Evolutionary conservation across 208 protist genomes (phyloP), one percentile per base, ranked within the genome.

Genomic region (Tritrichomonas musculus): DNA sequence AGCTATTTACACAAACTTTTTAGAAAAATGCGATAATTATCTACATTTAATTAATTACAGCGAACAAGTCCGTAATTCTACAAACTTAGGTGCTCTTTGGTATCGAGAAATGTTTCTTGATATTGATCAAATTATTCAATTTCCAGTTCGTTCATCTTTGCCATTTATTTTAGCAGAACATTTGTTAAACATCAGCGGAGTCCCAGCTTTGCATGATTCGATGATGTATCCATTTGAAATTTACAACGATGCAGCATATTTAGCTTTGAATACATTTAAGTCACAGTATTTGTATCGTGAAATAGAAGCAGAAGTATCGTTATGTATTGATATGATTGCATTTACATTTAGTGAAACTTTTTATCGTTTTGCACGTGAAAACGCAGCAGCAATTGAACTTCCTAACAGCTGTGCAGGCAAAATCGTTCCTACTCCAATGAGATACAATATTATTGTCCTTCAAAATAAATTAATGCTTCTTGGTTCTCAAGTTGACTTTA

Each of bases 291-390:
- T 88, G 8, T 88, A 57, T 30, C 17, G 47, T 33, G 77, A 88
- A 88, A 57, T 88, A 39, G 47, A 88, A 50, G 77, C 77, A 8
- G 77, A 88, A 57, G 77, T 88, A 44, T 60, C 47, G 11, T 30
- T 88, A 39, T 88, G 77, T 47, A 36, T 88, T 27, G 77, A 88
- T 88, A 88, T 88, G 77, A 88, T 88, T 57, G 41, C 77, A 8
- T 88, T 88, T 47, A n/a, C 77, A 53, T 88, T 88, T 30, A 33
- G 14, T 47, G 77, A 88, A 53, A 88, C 77, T 20, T 88, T 88
- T 30, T 88, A 88, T 47, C 53, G 57, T 27, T 88, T 33, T 30
- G 27, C 47, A 11, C 41, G 77, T 20, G 77, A 44, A 53, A 57
- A 20, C 33, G 77, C 77, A 11, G 44, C 77, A 36, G 47, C 41